Base-by-base conservation (phyloP, 805 yeast genomes). In the Metschnikowia bowlesiae region DNA sequence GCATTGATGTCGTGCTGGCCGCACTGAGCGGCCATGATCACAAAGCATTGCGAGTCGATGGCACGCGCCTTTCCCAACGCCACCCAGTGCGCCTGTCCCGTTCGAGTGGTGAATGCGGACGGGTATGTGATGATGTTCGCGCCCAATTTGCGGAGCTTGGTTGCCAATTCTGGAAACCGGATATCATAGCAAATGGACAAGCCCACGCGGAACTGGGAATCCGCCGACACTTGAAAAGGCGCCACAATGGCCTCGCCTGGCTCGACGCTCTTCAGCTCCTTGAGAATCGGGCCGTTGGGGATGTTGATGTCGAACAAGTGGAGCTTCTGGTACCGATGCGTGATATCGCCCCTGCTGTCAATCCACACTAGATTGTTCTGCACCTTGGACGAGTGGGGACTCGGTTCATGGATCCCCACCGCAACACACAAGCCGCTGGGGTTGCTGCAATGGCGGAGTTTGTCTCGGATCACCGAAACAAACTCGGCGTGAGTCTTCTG, bases 31-130 rank as follows among this genome's bases (percentile, higher is more conserved):
- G 97, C 91, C 86, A 90, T 80, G 4, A 92, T 72, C 6, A 91
- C 96, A 64, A 79, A 94, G 52, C 86, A 75, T 67, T 94, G 98
- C 1, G 92, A 79, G 62, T 91, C 96, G 10, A 92, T 78, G 4
- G 98, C 98, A 44, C 97, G 73, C 0, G 96, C 85, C 29, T 82
- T 74, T 1, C 89, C 97, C 46, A 92, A 71, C 1, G 80, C 65
- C 47, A 82, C 82, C 96, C 97, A 92, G 62, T 92, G 99, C 1
- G 92, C 89, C 46, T 82, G 82, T 0, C 99, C 99, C 0, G 98
- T 92, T 55, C 84, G 83, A 63, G 87, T 80, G 0, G 97, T 94
- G 75, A 95, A 94, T 0, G 98, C 98, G 28, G 95, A 85, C 0
- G 99, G 98, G 59, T 74, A 92, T 2, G 92, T 79, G 37, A 92